Conservation (phyloP, 129 eudicot genomes). For the Tanacetum coccineum region DNA sequence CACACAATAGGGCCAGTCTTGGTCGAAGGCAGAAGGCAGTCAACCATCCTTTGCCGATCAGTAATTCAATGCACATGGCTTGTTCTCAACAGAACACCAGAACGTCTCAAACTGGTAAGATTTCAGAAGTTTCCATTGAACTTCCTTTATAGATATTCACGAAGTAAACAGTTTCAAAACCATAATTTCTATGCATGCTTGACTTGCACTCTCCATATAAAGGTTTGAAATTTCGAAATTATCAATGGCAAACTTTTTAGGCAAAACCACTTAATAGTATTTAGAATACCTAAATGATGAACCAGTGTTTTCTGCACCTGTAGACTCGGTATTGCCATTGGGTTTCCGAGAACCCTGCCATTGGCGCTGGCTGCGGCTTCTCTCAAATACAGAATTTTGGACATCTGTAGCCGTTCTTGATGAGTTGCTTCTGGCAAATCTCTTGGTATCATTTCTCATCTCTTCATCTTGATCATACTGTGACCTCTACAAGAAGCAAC, state of each 20-base stretch:
- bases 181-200: slow-evolving; percentile 7
- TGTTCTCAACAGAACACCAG: slow-evolving; percentile 17
- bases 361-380: slow-evolving; percentile 42
- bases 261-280: slow-evolving; percentile 17
- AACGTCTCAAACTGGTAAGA: slow-evolving; percentile 24
- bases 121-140: background rate
- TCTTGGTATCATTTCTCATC: slow-evolving; percentile 46
- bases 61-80: slow-evolving; percentile 20
- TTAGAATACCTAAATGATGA: slow-evolving; percentile 21
- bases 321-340: slow-evolving; percentile 37
- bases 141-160: slow-evolving; percentile 15
- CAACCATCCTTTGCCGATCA: slow-evolving; percentile 12
- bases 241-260: background rate
- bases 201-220: slow-evolving; percentile 6
- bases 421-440: slow-evolving; percentile 38
- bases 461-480: slow-evolving; percentile 75
- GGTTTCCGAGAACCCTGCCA: slow-evolving; percentile 53
- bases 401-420: slow-evolving; percentile 47
- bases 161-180: slow-evolving; percentile 4
- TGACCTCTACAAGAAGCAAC: slow-evolving; percentile 49
- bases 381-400: slow-evolving; percentile 40
- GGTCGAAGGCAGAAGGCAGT: slow-evolving; percentile 6
- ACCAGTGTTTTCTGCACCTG: slow-evolving; percentile 48
- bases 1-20: background rate
- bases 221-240: slow-evolving; percentile 8